phyloP scores from a whole-genome alignment of 305 asterid species.

The Solanum hybrid region DNA sequence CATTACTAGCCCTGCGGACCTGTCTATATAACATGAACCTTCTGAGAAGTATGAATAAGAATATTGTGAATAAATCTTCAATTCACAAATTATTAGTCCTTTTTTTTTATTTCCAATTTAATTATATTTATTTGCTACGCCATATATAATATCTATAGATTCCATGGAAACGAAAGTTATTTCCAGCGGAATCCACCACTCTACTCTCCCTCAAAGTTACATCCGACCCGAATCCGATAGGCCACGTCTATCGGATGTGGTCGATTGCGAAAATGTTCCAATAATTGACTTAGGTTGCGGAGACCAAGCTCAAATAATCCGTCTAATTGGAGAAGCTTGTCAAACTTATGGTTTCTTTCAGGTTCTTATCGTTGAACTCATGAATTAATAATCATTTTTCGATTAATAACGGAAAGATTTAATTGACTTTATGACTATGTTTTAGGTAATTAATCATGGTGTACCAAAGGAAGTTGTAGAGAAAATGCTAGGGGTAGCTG shows the following conservation, averaged over 20 bases:
- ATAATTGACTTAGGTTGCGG: constrained; percentile 46
- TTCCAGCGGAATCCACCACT: constrained; percentile 44
- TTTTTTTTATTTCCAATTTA: not conserved
- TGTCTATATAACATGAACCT: not conserved
- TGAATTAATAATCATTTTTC: not conserved
- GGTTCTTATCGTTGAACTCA: constrained; percentile 22
- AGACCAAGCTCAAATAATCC: constrained; percentile 25
- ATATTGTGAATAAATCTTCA: not conserved
- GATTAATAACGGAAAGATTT: not conserved
- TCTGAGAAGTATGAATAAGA: not conserved
- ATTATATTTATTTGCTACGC: not conserved
- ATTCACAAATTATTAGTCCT: not conserved
- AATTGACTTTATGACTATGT: not conserved
- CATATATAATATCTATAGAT: not conserved
- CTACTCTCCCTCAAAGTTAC: constrained; percentile 56
- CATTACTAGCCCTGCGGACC: not conserved
- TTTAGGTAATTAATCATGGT: constrained; percentile 73
- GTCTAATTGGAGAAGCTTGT: constrained; percentile 57
- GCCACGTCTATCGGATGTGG: constrained; percentile 51
- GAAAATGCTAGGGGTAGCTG: constrained; percentile 37
- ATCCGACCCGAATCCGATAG: constrained; percentile 75
- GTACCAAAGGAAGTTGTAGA: constrained; percentile 42
- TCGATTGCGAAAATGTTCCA: constrained; percentile 43
- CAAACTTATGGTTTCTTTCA: constrained; percentile 68
- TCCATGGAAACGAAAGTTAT: constrained; percentile 58